Evolutionary conservation across 495 filamentous ascomycete genomes (phyloP).

Genomic region (Hypomontagnella submonticulosa): DNA sequence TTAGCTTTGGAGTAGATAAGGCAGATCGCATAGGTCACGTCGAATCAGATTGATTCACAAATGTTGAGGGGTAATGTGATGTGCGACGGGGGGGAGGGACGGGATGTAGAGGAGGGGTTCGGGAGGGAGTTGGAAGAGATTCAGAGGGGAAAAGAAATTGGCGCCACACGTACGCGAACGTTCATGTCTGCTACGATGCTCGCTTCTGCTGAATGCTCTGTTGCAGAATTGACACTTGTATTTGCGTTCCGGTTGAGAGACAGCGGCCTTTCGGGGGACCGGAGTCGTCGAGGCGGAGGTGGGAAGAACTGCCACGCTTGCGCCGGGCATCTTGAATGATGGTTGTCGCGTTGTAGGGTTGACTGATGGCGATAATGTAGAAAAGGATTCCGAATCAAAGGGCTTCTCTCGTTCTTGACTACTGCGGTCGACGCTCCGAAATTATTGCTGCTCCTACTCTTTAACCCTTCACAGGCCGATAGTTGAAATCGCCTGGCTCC

Average conservation of each 20-base stretch:
- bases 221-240: slow-evolving; percentile 99
- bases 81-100: slow-evolving; percentile 20
- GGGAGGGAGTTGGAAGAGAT: slow-evolving; percentile 22
- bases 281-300: slow-evolving; percentile 69
- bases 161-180: slow-evolving; percentile 89
- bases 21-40: slow-evolving; percentile 8
- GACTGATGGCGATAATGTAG: slow-evolving; percentile 46
- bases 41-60: slow-evolving; percentile 17
- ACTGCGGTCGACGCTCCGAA: slow-evolving; percentile 50
- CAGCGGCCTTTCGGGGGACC: slow-evolving; percentile 67
- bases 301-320: slow-evolving; percentile 70
- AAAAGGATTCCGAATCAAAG: slow-evolving; percentile 38
- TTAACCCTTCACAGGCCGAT: slow-evolving; percentile 60
- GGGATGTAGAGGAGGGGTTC: slow-evolving; percentile 33
- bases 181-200: slow-evolving; percentile 97
- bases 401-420: slow-evolving; percentile 41
- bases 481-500: slow-evolving; percentile 64
- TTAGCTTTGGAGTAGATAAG: slow-evolving; percentile 35
- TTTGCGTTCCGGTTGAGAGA: slow-evolving; percentile 85
- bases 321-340: slow-evolving; percentile 68
- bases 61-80: slow-evolving; percentile 42
- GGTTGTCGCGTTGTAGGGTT: slow-evolving; percentile 63
- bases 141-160: slow-evolving; percentile 18
- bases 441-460: slow-evolving; percentile 29
- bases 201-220: slow-evolving; percentile 95